phyloP scores from a whole-genome alignment of 108 stramenopile species.

The Conticribra guillardii region DNA sequence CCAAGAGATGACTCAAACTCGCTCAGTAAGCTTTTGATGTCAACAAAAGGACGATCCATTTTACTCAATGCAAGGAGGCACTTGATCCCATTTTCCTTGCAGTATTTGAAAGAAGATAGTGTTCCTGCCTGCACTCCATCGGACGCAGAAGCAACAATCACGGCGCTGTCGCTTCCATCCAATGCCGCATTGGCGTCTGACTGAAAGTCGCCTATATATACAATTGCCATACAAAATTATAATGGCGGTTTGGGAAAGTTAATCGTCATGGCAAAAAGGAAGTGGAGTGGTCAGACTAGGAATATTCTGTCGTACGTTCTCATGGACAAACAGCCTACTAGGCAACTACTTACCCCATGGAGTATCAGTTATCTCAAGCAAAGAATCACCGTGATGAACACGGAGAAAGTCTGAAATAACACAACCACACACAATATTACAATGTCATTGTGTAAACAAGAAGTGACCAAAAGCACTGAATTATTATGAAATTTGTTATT shows the following conservation, averaged over 20 bases:
- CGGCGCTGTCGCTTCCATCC: slow-evolving; percentile 38
- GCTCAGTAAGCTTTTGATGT: slow-evolving; percentile 18
- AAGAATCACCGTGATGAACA: slow-evolving; percentile 18
- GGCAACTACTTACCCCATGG: slow-evolving; percentile 32
- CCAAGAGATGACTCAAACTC: slow-evolving; percentile 27
- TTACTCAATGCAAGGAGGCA: slow-evolving; percentile 40
- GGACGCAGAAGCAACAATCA: slow-evolving; percentile 40
- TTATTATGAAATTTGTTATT: no score
- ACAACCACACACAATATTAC: background rate
- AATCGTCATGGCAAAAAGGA: no score
- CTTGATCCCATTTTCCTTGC: slow-evolving; percentile 33
- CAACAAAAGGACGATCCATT: slow-evolving; percentile 40
- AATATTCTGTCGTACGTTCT: no score
- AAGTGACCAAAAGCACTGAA: no score
- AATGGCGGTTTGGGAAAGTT: no score
- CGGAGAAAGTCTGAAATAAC: slow-evolving; percentile 9
- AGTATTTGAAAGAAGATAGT: slow-evolving; percentile 26
- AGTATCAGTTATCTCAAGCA: slow-evolving; percentile 29
- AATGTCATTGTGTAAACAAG: background rate
- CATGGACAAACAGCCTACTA: no score
- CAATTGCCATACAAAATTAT: no score
- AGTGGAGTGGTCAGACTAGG: no score
- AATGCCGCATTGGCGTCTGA: slow-evolving; percentile 31
- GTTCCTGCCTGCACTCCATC: slow-evolving; percentile 37
- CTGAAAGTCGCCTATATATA: slow-evolving; percentile 32